These are phyloP conservation scores for Calonectria multiphialidica DNA, from an alignment of 2,329 filamentous ascomycete genomes.

Conservation along the genomic window DNA sequence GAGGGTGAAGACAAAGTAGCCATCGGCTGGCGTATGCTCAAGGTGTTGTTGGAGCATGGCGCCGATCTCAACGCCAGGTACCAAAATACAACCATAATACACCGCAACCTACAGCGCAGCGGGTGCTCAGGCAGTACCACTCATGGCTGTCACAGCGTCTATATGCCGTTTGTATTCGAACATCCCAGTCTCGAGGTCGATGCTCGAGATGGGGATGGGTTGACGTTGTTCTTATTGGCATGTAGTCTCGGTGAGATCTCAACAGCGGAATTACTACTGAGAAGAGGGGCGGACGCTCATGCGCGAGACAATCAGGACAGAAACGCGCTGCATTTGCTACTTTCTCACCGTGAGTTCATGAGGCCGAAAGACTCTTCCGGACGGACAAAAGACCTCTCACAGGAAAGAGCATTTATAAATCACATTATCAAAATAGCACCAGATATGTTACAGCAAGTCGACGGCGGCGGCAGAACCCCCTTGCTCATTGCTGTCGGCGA, in stretches of 20 bases:
- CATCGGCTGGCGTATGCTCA: conserved; percentile 11
- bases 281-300: not conserved
- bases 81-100: not conserved
- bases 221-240: not conserved
- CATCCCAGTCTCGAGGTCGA: not conserved
- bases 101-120: not conserved
- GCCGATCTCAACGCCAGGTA: conserved; percentile 40
- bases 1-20: not conserved
- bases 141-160: not conserved
- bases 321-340: not conserved
- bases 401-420: not conserved
- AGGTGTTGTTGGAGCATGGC: conserved; percentile 39
- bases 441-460: not conserved
- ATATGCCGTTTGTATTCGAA: not conserved
- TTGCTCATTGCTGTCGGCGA: not conserved
- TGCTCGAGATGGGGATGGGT: not conserved
- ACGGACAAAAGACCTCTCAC: not conserved
- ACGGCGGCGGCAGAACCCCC: not conserved
- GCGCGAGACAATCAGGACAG: not conserved
- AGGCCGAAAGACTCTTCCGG: not conserved
- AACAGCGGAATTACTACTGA: not conserved
- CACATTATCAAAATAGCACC: not conserved
- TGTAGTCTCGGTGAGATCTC: not conserved
- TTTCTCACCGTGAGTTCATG: not conserved
- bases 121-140: not conserved